Conservation (phyloP, 495 filamentous ascomycete genomes). For the Talaromyces nanjingensis region DNA sequence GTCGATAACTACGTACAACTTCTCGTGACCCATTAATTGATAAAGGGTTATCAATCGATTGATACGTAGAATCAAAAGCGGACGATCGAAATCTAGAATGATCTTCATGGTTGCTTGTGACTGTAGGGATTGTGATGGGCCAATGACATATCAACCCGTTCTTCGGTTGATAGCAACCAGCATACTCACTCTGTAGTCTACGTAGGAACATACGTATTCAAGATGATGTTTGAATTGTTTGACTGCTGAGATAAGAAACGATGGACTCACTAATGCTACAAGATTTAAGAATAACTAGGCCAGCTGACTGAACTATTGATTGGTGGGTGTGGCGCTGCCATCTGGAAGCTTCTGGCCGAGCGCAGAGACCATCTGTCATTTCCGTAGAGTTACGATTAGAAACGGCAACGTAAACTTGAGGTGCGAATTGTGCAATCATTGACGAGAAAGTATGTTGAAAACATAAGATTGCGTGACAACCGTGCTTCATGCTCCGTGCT, state of each 20-base stretch:
- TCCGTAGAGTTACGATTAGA: not conserved
- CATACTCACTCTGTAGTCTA: not conserved
- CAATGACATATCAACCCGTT: not conserved
- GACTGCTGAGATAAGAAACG: not conserved
- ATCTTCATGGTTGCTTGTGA: not conserved
- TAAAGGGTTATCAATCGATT: not conserved
- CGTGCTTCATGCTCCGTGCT: not conserved
- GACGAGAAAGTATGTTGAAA: not conserved
- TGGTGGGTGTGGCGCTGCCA: not conserved
- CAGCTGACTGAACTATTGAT: not conserved
- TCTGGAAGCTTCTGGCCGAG: slow-evolving; percentile 3
- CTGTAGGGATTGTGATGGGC: not conserved
- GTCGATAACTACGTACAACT: not conserved
- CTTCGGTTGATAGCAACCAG: not conserved
- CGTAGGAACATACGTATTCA: not conserved
- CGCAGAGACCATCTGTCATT: not conserved
- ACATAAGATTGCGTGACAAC: not conserved
- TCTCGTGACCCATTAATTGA: not conserved
- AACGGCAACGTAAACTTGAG: not conserved
- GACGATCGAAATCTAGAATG: not conserved
- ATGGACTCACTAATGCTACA: not conserved
- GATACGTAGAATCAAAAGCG: not conserved
- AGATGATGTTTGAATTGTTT: not conserved
- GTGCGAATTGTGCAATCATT: not conserved
- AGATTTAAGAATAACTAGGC: not conserved